A percentile compares a stretch with the other conserved stretches of the same genome.
These are phyloP conservation scores for Scytalidium lignicola DNA, from an alignment of 2,329 filamentous ascomycete species.

Conservation along the genomic window DNA sequence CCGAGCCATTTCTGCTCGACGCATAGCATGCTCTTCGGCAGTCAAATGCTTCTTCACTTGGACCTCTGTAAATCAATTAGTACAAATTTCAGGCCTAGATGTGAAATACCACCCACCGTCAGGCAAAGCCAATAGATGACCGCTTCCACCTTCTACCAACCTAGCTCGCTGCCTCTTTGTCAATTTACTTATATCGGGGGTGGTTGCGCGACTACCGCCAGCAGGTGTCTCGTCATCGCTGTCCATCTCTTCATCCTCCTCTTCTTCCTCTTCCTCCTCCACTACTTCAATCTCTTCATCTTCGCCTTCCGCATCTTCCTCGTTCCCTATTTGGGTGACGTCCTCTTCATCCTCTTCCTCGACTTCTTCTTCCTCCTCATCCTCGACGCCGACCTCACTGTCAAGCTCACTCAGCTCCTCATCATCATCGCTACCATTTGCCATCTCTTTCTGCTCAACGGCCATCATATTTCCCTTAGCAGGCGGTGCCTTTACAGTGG, in stretches of 20 bases:
- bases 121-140: slow-evolving; percentile 36
- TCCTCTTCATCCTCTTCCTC: slow-evolving; percentile 36
- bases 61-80: slow-evolving; percentile 43
- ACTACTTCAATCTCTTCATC: slow-evolving; percentile 37
- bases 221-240: slow-evolving; percentile 34
- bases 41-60: slow-evolving; percentile 69
- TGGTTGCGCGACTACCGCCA: slow-evolving; percentile 47
- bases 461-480: slow-evolving; percentile 15
- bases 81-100: neutral
- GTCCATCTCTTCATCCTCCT: slow-evolving; percentile 23
- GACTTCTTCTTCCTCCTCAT: slow-evolving; percentile 44
- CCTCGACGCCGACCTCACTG: slow-evolving; percentile 35
- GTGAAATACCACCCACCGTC: slow-evolving; percentile 26
- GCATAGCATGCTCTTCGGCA: slow-evolving; percentile 68
- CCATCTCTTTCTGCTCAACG: slow-evolving; percentile 26
- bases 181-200: slow-evolving; percentile 60
- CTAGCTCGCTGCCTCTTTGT: slow-evolving; percentile 63
- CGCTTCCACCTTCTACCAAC: slow-evolving; percentile 44
- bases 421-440: slow-evolving; percentile 27
- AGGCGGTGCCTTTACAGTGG: slow-evolving; percentile 18
- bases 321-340: slow-evolving; percentile 32
- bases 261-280: slow-evolving; percentile 36
- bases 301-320: slow-evolving; percentile 39
- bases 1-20: slow-evolving; percentile 68
- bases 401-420: slow-evolving; percentile 30